These are phyloP conservation scores for Ceratobasidium sp. DNA, from an alignment of 1,284 basidiomycete species.

Conservation along the genomic window DNA sequence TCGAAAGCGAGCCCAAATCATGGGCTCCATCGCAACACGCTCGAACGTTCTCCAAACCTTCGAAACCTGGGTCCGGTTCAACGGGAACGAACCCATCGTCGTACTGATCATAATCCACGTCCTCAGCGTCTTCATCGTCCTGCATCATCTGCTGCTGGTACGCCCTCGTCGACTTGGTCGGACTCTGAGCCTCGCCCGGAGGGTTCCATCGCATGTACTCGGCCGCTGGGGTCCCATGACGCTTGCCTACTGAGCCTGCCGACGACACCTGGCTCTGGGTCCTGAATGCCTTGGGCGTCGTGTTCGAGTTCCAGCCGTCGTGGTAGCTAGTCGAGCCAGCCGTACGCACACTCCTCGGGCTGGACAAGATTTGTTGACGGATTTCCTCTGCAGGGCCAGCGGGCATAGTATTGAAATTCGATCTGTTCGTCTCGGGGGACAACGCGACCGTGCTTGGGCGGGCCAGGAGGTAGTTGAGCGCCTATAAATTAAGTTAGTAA, in stretches of 20 bases:
- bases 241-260: constrained; percentile 76
- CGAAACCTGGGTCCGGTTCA: constrained; percentile 82
- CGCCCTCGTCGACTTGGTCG: constrained; percentile 72
- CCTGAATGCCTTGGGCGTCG: constrained; percentile 71
- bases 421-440: constrained; percentile 49
- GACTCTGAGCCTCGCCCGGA: constrained; percentile 71
- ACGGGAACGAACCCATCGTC: constrained; percentile 69
- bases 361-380: constrained; percentile 61
- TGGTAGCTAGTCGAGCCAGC: constrained; percentile 52
- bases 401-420: constrained; percentile 60
- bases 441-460: constrained; percentile 64
- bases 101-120: constrained; percentile 54
- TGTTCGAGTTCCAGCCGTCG: constrained; percentile 70
- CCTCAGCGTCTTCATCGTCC: constrained; percentile 75
- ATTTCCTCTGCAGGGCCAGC: constrained; percentile 57
- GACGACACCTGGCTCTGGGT: constrained; percentile 80
- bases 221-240: constrained; percentile 86
- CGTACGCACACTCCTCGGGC: constrained; percentile 76
- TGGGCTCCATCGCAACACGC: constrained; percentile 96
- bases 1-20: constrained; percentile 72
- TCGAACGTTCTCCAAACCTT: constrained; percentile 93
- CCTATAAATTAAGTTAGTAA: constrained; percentile 60
- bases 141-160: constrained; percentile 52
- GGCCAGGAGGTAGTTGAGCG: constrained; percentile 82
- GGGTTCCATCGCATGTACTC: constrained; percentile 82